phyloP scores from a whole-genome alignment of 345 rosid species.

The Gossypium raimondii region DNA sequence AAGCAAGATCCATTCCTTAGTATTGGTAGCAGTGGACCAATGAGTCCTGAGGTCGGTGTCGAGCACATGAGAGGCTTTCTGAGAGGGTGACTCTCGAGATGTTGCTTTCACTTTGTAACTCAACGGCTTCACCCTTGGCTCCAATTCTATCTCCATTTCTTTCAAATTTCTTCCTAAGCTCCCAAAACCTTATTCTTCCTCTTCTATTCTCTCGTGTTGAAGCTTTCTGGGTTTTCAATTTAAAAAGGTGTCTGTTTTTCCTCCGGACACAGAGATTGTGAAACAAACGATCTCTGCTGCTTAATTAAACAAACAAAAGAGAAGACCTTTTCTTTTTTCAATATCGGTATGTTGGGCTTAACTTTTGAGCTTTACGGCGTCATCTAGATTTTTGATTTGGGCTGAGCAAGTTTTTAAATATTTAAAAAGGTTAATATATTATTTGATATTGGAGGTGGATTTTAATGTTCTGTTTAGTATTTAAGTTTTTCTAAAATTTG shows the following conservation, averaged over 20 bases:
- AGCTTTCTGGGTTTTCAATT: conserved; percentile 13
- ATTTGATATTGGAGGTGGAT: too few species aligned
- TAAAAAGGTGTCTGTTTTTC: background rate
- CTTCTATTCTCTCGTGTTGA: background rate
- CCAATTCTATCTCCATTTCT: conserved; percentile 70
- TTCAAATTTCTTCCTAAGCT: background rate
- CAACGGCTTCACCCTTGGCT: conserved; percentile 61
- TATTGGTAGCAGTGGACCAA: conserved; percentile 86
- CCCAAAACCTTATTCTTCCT: background rate
- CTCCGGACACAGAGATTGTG: background rate
- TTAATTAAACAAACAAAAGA: background rate
- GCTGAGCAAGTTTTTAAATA: too few species aligned
- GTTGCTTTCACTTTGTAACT: conserved; percentile 69
- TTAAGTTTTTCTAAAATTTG: too few species aligned
- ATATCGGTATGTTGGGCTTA: too few species aligned
- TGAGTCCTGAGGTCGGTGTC: conserved; percentile 80
- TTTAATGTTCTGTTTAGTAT: too few species aligned
- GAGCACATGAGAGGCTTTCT: conserved; percentile 66
- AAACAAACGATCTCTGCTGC: background rate
- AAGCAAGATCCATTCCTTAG: conserved; percentile 84
- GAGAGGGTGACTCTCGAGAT: conserved; percentile 75
- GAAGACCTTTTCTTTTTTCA: background rate
- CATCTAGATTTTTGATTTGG: too few species aligned
- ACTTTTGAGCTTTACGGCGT: too few species aligned
- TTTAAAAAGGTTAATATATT: too few species aligned